These are phyloP conservation scores for Pyrenophora graminea DNA, from an alignment of 2,329 filamentous ascomycete species.

Conservation along the genomic window DNA sequence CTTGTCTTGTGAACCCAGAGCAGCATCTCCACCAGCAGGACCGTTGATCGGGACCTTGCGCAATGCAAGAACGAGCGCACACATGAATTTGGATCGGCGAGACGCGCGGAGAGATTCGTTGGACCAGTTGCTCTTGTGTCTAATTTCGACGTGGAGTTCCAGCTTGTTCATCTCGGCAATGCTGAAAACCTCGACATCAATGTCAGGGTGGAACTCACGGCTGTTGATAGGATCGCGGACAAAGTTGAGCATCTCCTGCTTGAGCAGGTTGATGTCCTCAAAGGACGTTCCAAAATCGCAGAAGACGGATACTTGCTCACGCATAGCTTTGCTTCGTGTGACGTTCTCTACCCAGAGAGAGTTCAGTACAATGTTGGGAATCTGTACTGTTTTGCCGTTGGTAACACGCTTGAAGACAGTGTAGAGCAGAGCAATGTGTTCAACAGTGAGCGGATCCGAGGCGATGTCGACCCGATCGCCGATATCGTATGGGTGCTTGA, in stretches of 20 bases:
- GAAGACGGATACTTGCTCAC: conserved; percentile 77
- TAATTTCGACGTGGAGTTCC: conserved; percentile 78
- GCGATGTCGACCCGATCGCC: conserved; percentile 89
- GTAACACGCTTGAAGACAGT: conserved; percentile 86
- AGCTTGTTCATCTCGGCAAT: conserved; percentile 89
- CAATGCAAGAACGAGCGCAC: conserved; percentile 81
- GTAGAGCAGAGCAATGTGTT: conserved; percentile 92
- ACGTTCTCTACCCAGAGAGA: conserved; percentile 95
- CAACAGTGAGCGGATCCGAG: conserved; percentile 73
- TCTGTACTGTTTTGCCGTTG: conserved; percentile 77
- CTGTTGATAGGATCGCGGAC: conserved; percentile 81
- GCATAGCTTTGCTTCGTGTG: conserved; percentile 88
- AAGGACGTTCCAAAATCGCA: conserved; percentile 86
- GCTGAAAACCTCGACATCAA: conserved; percentile 76
- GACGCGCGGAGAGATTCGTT: conserved; percentile 79
- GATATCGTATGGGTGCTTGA: conserved; percentile 97
- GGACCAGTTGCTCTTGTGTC: conserved; percentile 72
- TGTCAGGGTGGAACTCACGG: conserved; percentile 86
- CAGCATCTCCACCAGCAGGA: conserved; percentile 72
- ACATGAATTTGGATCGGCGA: conserved; percentile 94
- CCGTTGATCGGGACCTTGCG: conserved; percentile 84
- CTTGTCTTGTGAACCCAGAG: conserved; percentile 67
- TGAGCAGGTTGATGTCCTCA: conserved; percentile 84
- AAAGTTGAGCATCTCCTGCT: conserved; percentile 82
- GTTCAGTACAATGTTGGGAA: conserved; percentile 92